Evolutionary conservation across 768 basidiomycete genomes (phyloP).

Genomic region (Termitomyces sp.): DNA sequence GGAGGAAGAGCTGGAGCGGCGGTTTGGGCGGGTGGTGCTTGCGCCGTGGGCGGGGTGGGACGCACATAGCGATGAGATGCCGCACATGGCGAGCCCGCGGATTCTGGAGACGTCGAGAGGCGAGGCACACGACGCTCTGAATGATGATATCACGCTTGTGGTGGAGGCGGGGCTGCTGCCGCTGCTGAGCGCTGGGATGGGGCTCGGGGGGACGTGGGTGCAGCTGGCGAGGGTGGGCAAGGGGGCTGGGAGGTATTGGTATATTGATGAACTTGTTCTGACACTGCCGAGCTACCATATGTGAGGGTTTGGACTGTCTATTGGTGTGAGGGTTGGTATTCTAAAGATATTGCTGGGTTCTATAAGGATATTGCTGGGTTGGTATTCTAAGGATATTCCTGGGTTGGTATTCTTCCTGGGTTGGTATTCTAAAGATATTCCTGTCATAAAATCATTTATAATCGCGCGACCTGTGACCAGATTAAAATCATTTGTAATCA

Average conservation of each 20-base stretch:
- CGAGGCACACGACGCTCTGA: slow-evolving; percentile 42
- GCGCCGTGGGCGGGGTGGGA: slow-evolving; percentile 40
- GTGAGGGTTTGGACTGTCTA: too few relatives aligned
- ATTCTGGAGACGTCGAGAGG: slow-evolving; percentile 29
- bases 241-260: slow-evolving; percentile 29
- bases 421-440: too few relatives aligned
- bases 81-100: slow-evolving; percentile 28
- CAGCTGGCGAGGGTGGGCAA: slow-evolving; percentile 43
- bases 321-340: too few relatives aligned
- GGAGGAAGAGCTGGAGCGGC: slow-evolving; percentile 30
- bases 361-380: too few relatives aligned
- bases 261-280: slow-evolving; percentile 33
- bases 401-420: too few relatives aligned
- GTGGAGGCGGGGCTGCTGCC: slow-evolving; percentile 40
- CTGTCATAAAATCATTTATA: too few relatives aligned
- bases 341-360: too few relatives aligned
- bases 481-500: too few relatives aligned
- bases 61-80: slow-evolving; percentile 21
- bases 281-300: slow-evolving; percentile 32
- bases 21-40: slow-evolving; percentile 31
- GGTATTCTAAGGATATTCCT: too few relatives aligned
- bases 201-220: slow-evolving; percentile 61
- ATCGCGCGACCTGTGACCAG: too few relatives aligned
- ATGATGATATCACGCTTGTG: slow-evolving; percentile 56
- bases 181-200: slow-evolving; percentile 46